Evolutionary conservation across 176 grass and related monocot genomes (phyloP).

Genomic region (Dactylis glomerata): DNA sequence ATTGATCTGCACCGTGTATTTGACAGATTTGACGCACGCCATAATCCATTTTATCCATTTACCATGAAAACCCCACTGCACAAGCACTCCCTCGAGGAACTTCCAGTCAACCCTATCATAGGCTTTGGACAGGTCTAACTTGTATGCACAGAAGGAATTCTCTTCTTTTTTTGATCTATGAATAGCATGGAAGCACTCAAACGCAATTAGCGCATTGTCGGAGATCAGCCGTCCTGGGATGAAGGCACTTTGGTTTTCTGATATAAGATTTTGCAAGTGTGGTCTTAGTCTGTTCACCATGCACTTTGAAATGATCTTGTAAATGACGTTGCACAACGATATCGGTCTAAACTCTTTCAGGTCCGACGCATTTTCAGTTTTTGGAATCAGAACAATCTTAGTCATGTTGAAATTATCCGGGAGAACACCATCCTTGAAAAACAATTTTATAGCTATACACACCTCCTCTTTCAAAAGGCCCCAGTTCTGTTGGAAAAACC

Average conservation of each 20-base stretch:
- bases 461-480: not conserved
- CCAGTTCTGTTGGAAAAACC: not conserved
- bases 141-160: not conserved
- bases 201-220: not conserved
- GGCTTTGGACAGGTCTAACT: too few species aligned
- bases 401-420: not conserved
- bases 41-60: too few species aligned
- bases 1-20: too few species aligned
- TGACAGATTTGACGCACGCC: too few species aligned
- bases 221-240: not conserved
- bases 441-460: accelerated
- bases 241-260: not conserved
- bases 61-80: too few species aligned
- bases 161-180: not conserved
- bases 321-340: not conserved
- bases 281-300: not conserved
- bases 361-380: not conserved
- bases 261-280: not conserved
- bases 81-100: too few species aligned
- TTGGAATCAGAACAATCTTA: not conserved
- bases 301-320: not conserved
- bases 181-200: not conserved
- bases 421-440: not conserved
- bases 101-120: not conserved
- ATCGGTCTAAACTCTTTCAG: not conserved